These are phyloP conservation scores for Taxawa tesnikishii DNA, from an alignment of 2,329 filamentous ascomycete species.

Conservation along the genomic window DNA sequence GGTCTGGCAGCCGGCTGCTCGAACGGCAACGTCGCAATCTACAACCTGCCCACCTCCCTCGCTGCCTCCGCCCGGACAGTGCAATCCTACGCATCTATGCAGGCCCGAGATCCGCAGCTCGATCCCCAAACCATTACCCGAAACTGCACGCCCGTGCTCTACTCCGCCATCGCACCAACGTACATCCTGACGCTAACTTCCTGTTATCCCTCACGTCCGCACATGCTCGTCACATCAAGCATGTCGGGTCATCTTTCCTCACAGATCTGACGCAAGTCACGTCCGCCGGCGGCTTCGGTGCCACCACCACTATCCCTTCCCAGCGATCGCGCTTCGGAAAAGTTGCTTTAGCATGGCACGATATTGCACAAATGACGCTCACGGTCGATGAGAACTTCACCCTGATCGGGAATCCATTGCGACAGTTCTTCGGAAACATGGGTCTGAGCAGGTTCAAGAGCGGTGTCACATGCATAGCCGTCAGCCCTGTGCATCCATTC, in stretches of 20 bases:
- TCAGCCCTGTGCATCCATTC: constrained; percentile 42
- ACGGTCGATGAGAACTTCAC: constrained; percentile 43
- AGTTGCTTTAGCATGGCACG: constrained; percentile 40
- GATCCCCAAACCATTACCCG: too few species aligned
- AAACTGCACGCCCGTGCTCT: constrained; percentile 32
- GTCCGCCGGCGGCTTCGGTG: constrained; percentile 30
- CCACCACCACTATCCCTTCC: constrained; percentile 29
- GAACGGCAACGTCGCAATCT: constrained; percentile 44
- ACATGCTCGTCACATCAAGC: constrained; percentile 38
- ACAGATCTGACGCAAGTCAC: constrained; percentile 39
- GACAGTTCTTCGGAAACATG: constrained; percentile 38
- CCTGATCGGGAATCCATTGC: constrained; percentile 34
- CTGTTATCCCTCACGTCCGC: constrained; percentile 41
- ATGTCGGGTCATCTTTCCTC: constrained; percentile 44
- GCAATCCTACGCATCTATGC: constrained; percentile 12
- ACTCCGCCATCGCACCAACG: constrained; percentile 29
- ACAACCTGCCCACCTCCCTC: constrained; percentile 27
- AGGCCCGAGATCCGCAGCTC: too few species aligned
- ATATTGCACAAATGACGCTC: constrained; percentile 41
- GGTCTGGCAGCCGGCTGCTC: constrained; percentile 44
- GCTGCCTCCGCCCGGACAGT: constrained; percentile 22
- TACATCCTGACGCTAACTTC: constrained; percentile 36
- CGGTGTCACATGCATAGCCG: constrained; percentile 28
- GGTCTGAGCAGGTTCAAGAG: constrained; percentile 22
- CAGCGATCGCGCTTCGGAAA: constrained; percentile 38